Evolutionary conservation across 108 stramenopile species (phyloP).

Genomic region (Skeletonema menzelii): DNA sequence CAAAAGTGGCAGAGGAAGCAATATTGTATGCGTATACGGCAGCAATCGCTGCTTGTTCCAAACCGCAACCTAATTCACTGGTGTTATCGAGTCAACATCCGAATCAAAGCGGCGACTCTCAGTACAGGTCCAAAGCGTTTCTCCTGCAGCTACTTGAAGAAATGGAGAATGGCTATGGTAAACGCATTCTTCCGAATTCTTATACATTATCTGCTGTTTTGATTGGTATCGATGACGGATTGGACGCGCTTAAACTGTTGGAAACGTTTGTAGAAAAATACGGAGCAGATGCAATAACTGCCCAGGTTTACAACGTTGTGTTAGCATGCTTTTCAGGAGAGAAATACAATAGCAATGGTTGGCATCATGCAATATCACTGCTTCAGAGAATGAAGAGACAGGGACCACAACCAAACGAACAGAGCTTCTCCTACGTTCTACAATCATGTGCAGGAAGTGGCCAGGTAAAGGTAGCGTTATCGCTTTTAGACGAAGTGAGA

Average conservation of each 20-base stretch:
- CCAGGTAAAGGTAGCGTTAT: conserved; percentile 48
- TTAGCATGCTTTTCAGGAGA: background rate
- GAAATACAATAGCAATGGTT: conserved; percentile 24
- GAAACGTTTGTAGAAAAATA: conserved; percentile 27
- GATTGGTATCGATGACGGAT: conserved; percentile 38
- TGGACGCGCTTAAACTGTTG: conserved; percentile 17
- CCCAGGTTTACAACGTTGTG: conserved; percentile 38
- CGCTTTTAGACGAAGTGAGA: conserved; percentile 46
- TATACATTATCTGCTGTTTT: conserved; percentile 44
- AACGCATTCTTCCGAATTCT: conserved; percentile 23
- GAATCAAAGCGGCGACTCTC: background rate
- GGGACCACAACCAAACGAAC: conserved; percentile 48
- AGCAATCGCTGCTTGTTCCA: conserved; percentile 24
- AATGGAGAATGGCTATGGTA: conserved; percentile 26
- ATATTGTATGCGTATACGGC: conserved; percentile 33
- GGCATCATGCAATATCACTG: conserved; percentile 55
- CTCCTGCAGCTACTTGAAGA: conserved; percentile 31
- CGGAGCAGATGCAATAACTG: conserved; percentile 9
- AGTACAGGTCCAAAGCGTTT: conserved; percentile 29
- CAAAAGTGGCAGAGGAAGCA: conserved; percentile 14
- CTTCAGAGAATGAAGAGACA: conserved; percentile 51
- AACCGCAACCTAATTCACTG: conserved; percentile 1
- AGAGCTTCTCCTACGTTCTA: conserved; percentile 53
- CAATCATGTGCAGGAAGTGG: conserved; percentile 47
- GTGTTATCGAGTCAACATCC: background rate